Evolutionary conservation across 2,329 filamentous ascomycete genomes (phyloP).

Genomic region (Emmonsia crescens): DNA sequence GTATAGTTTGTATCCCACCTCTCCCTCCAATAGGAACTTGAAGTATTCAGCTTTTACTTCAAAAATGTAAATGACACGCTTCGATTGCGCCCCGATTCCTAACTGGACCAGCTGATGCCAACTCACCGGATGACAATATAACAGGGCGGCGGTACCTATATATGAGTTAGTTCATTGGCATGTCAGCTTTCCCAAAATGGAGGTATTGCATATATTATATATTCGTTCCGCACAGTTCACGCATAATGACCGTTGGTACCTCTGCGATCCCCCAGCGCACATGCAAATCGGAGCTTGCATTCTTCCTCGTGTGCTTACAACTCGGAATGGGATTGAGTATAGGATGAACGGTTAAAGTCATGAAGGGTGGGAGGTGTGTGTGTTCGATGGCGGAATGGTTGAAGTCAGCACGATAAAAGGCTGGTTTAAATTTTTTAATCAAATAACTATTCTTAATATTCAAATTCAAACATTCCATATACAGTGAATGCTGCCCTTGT

Average conservation of each 20-base stretch:
- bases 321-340: neutral
- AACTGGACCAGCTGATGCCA: neutral
- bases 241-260: neutral
- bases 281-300: neutral
- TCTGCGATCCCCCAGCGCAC: neutral
- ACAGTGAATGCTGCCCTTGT: no score
- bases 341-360: no score
- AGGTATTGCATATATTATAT: neutral
- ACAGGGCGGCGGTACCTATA: neutral
- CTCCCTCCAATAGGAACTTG: neutral
- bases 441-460: no score
- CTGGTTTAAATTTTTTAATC: no score
- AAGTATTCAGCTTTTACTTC: neutral
- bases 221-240: neutral
- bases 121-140: neutral
- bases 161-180: neutral
- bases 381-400: no score
- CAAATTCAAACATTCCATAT: no score
- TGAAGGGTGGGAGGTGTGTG: no score
- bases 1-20: neutral
- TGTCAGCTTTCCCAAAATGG: neutral
- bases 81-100: neutral
- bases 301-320: no score
- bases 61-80: neutral
- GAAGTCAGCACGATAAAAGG: no score